These are phyloP conservation scores for Kodamaea suecica DNA, from an alignment of 1,139 yeast genomes.

Conservation along the genomic window DNA sequence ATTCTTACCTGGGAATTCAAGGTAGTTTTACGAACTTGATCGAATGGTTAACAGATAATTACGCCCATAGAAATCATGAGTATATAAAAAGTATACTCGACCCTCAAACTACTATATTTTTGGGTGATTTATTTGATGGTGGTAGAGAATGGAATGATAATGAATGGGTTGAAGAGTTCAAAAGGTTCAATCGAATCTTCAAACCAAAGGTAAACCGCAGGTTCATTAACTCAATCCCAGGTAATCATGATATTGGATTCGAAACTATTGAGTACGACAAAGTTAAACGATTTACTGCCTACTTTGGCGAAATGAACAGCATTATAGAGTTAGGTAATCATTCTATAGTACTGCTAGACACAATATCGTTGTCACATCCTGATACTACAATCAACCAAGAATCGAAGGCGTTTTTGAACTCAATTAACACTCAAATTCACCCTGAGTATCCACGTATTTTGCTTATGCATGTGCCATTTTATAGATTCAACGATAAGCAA, in stretches of 20 bases:
- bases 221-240: constrained; percentile 68
- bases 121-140: constrained; percentile 94
- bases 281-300: constrained; percentile 58
- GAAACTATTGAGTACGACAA: constrained; percentile 60
- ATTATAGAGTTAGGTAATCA: constrained; percentile 66
- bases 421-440: constrained; percentile 20
- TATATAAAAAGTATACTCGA: constrained; percentile 55
- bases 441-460: constrained; percentile 60
- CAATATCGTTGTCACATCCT: constrained; percentile 66
- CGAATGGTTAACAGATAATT: constrained; percentile 61
- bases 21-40: constrained; percentile 43
- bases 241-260: constrained; percentile 95
- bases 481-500: constrained; percentile 50
- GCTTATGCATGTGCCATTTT: constrained; percentile 78
- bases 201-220: constrained; percentile 46
- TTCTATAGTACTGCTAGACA: constrained; percentile 71
- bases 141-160: constrained; percentile 78
- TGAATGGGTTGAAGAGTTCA: constrained; percentile 70
- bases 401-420: constrained; percentile 26
- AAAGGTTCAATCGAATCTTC: constrained; percentile 65
- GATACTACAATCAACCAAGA: constrained; percentile 24
- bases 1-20: constrained; percentile 64
- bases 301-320: constrained; percentile 69
- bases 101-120: constrained; percentile 74
- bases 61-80: constrained; percentile 74